Evolutionary conservation across 2,329 filamentous ascomycete species (phyloP), one percentile per base, ranked within the genome.

Genomic region (Cephalotrichum gorgonifer): DNA sequence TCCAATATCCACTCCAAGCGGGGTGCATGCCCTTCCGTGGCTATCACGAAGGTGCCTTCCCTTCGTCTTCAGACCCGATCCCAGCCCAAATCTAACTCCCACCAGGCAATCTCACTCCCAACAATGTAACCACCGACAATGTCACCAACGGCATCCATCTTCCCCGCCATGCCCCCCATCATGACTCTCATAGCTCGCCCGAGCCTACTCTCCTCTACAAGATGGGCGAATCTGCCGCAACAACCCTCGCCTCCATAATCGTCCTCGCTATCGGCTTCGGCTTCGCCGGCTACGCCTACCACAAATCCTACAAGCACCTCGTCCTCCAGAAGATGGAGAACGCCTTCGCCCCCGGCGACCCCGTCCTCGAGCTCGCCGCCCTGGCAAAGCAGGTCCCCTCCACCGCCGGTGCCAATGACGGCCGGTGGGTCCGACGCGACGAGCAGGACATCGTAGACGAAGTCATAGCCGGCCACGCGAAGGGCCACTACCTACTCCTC

Each of bases 271-370:
- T 75, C 17, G 80, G 77, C 27, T 83, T 83, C 58, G 74, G 71
- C 42, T 57, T 76, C 23, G 85, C 86, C 6, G 88, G 84, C 23
- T 91, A 87, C 63, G 74, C 75, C 44, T 94, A 93, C 62, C 86
- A 93, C 64, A 81, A 77, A 58, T 80, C 78, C 62, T 97, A 98
- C 77, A 98, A 98, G 69, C 76, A 83, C 66, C 69, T 95, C 50
- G 88, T 97, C 26, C 71, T 97, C n/a, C 71, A 82, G 55, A 98
- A 98, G 68, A 97, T 98, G 74, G 80, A 86, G 55, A 85, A 86
- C 57, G 93, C 93, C 23, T 98, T 98, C 65, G 76, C 85, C 51
- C 89, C 90, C 1, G 93, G 93, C 11, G 93, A 98, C 62, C 90
- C 89, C 1, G 88, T 91, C 25, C 78, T 91, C 17, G 90, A 86